Base-by-base conservation (phyloP, 805 yeast genomes). In the Saturnispora gosingensis region DNA sequence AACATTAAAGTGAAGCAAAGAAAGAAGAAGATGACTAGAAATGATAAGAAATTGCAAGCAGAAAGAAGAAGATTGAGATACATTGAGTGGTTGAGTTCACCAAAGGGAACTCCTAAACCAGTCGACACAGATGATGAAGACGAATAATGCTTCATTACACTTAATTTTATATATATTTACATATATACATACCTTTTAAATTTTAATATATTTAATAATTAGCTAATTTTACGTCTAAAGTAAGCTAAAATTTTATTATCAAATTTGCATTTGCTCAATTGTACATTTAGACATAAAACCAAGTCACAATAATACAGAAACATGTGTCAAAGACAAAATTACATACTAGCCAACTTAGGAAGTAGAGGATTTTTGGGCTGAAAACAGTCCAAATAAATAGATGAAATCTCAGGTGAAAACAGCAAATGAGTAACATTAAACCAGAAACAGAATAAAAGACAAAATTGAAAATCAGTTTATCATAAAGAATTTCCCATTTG, bases 41-140 rank as follows among this genome's bases (percentile, higher is more conserved):
- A 91, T 66, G 97, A 91, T 63, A 82, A 88, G 83, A 91, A 91
- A 73, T 72, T 75, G 45, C 89, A 90, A 71, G 95, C 84, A 38
- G 95, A 86, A 68, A 83, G 98, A 74, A 85, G 98, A 74, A 83
- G 99, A 71, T 72, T 88, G 68, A 83, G 98, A 71, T 86, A 91
- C 68, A 75, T 91, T 50, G 96, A 87, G 61, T 91, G 99, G 99
- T 77, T 91, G 66, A 83, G 83, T 60, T 81, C 95, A 61, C 97
- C 99, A 58, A 93, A 93, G 81, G 99, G 99, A 32, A 93, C 99
- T 20, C 98, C 98, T 60, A 86, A 85, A 67, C 95, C 97, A 5
- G 81, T 75, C 30, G 96, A 93, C 64, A 84, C 97, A 38, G 98
- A 93, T 64, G 97, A 88, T 57, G 98, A 91, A 68, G 91, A 83